Evolutionary conservation across 306 rosid species (phyloP).

Genomic region (Purshia tridentata): DNA sequence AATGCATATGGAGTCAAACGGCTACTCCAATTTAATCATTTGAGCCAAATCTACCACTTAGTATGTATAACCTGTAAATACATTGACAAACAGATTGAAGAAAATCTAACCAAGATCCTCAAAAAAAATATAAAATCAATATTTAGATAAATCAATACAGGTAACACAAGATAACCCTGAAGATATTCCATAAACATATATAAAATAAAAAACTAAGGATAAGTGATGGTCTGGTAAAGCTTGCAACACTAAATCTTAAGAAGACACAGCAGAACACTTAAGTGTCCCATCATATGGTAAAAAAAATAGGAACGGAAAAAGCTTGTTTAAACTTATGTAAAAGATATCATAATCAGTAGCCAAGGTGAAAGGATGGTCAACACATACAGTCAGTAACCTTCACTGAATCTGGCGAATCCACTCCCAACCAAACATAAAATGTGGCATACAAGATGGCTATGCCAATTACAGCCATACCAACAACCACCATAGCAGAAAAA

Average conservation of each 20-base stretch:
- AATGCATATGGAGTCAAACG: background rate
- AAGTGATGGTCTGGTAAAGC: background rate
- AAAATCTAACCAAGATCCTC: background rate
- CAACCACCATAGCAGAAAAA: constrained; percentile 87
- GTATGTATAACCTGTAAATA: background rate
- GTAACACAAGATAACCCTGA: background rate
- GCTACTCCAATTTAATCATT: background rate
- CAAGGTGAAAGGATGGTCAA: constrained; percentile 33
- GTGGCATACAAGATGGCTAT: constrained; percentile 87
- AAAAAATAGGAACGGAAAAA: background rate
- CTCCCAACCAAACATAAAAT: constrained; percentile 92
- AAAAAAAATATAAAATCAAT: background rate
- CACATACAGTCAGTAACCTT: constrained; percentile 97
- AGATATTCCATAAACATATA: background rate
- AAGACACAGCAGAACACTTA: background rate
- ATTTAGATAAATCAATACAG: background rate
- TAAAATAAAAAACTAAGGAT: background rate
- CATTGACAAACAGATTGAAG: background rate
- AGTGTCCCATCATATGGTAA: background rate
- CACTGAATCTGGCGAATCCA: constrained; percentile 83
- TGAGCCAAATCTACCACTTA: background rate
- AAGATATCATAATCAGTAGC: constrained; percentile 20
- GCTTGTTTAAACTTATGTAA: background rate
- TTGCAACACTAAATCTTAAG: background rate
- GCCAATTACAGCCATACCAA: constrained; percentile 99